Evolutionary conservation across 2,329 filamentous ascomycete species (phyloP), one percentile per base, ranked within the genome.

Genomic region (Emergomyces orientalis): DNA sequence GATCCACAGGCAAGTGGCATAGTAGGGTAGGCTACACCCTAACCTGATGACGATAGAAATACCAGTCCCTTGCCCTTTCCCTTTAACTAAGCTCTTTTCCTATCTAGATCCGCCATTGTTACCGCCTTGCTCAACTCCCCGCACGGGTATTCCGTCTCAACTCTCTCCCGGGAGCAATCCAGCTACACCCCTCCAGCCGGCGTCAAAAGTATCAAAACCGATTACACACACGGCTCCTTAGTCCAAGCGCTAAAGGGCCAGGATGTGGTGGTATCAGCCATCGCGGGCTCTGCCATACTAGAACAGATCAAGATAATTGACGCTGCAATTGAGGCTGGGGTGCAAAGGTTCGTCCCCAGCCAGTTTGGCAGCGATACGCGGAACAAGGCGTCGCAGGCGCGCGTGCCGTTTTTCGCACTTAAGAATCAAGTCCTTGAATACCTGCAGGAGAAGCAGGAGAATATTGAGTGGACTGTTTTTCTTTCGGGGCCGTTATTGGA

Each of bases 151-250:
- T 55, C 61, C 17, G 65, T 67, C n/a, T 67, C 65, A 17, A 62
- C 62, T 19, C 65, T 66, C 39, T 63, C 65, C 11, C 64, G 65
- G 37, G 59, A 63, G 47, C 56, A 41, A n/a, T 66, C 65, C 51
- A 63, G 27, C 43, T 66, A 65, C 37, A 45, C 56, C 27, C 51
- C 63, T 14, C 64, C 65, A 8, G 52, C 55, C 6, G 65, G 63
- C 8, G 61, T 64, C 54, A 64, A 58, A 9, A 54, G 51, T 6
- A 52, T 67, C 39, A 64, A 63, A 56, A 63, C 60, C 54, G 69
- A 71, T 58, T 71, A 69, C 63, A 61, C 62, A 27, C 59, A 64
- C n/a, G 63, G 63, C 8, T 69, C 67, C 30, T 61, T 71, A 8
- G 64, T 62, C 17, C 25, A 61, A 8, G 68, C 64, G 6, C 65